Evolutionary conservation across 2,329 filamentous ascomycete genomes (phyloP).

Genomic region (Chrysoporthe austroafricana): DNA sequence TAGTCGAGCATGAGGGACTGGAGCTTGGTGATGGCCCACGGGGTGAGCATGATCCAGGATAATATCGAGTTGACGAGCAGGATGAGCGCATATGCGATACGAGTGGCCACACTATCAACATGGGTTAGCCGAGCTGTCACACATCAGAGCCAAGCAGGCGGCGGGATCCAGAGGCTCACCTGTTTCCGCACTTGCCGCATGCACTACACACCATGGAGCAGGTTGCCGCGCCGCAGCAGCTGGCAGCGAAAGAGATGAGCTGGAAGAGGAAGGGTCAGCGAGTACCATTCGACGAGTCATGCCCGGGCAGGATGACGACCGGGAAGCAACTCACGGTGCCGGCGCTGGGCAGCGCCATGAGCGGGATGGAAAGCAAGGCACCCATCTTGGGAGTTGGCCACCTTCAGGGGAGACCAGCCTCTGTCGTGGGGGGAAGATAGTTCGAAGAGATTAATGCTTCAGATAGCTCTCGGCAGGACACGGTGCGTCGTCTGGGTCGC

Average conservation of each 20-base stretch:
- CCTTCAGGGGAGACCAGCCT: constrained; percentile 5
- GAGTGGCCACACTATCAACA: constrained; percentile 78
- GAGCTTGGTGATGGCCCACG: constrained; percentile 96
- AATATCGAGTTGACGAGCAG: constrained; percentile 93
- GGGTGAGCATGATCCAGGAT: constrained; percentile 98
- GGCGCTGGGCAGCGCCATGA: constrained; percentile 84
- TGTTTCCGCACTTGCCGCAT: constrained; percentile 96
- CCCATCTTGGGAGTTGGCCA: constrained; percentile 68
- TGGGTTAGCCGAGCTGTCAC: constrained; percentile 29
- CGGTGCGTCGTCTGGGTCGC: background rate
- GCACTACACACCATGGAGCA: constrained; percentile 95
- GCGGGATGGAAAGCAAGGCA: constrained; percentile 84
- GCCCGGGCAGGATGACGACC: background rate
- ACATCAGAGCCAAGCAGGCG: constrained; percentile 11
- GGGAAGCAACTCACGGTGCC: constrained; percentile 69
- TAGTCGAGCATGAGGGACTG: constrained; percentile 92
- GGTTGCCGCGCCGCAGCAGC: constrained; percentile 94
- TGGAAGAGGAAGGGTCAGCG: constrained; percentile 40
- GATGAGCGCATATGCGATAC: constrained; percentile 93
- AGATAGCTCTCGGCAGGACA: background rate
- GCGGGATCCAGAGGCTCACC: constrained; percentile 53
- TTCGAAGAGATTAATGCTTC: background rate
- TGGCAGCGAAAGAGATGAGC: constrained; percentile 79
- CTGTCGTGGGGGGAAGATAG: constrained; percentile 9
- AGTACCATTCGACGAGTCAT: background rate